Evolutionary conservation across 306 rosid genomes (phyloP), one percentile per base, ranked within the genome.

Genomic region (Rosa multiflora): DNA sequence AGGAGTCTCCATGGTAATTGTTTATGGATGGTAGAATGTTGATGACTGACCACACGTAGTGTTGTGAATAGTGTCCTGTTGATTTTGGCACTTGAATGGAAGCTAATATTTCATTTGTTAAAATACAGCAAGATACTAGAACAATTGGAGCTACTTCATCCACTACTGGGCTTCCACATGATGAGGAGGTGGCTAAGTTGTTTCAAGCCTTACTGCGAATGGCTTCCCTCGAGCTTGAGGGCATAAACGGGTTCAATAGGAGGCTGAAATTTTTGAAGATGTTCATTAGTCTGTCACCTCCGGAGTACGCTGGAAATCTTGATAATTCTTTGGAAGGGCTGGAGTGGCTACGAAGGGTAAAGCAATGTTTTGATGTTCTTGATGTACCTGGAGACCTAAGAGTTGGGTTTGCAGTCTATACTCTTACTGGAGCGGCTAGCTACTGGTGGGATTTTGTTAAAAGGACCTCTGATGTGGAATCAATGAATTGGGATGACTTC

Each of bases 351-450:
- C 12, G 1, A 67, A 67, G 71, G 47, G 44, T 66, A 67, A 67
- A 67, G 47, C 21, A 67, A 67, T 67, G 71, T 67, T 18, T 67
- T 18, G 21, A 67, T 67, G 14, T 67, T 35, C 17, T 39, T 67
- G 71, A 67, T 67, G 71, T 67, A 18, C 71, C 71, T 39, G 48
- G n/a, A 17, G 47, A 67, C 71, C 48, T 67, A 18, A 67, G 44
- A 67, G 71, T 67, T 18, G 48, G 13, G 14, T 67, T 67, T 67
- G 71, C 71, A 0, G 43, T 23, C n/a, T 67, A 37, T 10, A 35
- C 23, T 67, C 71, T 67, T 67, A 67, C 48, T 67, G 71, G 71
- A 67, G 15, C 48, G 29, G 71, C 71, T 67, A 23, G 20, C 71
- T 18, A 67, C 48, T 15, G 70, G 70, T 66, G 46, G 70, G 70